Evolutionary conservation across 768 basidiomycete species (phyloP), one percentile per base, ranked within the genome.

Genomic region (Agrocybe chaxingu): DNA sequence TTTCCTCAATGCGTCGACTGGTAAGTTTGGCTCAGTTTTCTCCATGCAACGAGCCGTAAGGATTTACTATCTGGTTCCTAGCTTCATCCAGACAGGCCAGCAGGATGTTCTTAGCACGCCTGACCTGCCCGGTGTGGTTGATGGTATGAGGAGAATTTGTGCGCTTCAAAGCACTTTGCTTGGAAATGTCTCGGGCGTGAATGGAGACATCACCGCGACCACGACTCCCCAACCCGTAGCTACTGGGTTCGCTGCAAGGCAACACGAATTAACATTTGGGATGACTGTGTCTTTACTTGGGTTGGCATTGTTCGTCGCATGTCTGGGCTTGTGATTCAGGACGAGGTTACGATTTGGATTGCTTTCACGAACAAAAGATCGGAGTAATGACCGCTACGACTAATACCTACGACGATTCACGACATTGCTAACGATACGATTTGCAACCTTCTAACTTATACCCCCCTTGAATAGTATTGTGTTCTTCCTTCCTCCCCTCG

Each of bases 1-100:
- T 75, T 77, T 65, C 84, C 84, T 34, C 82, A 86, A 70, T 87
- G 84, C 52, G 81, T 81, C 35, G 83, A 86, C 59, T 86, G 85
- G 81, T 84, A 45, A 37, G 71, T 58, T 37, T 24, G 43, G 34
- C 44, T 40, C 16, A n/a, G 11, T 36, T 45, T 11, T 18, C 45
- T 24, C 40, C 40, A 31, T 46, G 35, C 32, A 19, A 24, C 40
- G 42, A 42, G 10, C 9, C 41, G 13, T 39, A 45, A 33, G 34
- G 4, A 33, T 24, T n/a, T 29, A 37, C 8, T 31, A 5, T 31
- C 19, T n/a, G 16, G 2, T 12, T 41, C 18, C 29, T 41, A 82
- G 81, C 63, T 84, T 84, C 64, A 70, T 74, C 50, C 62, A 71
- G 57, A 85, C 84, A 0, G 79, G 79, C 49, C 84, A 85, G 59